Percentiles rank a stretch among this genome's conserved stretches.
Conservation (phyloP, 768 basidiomycete genomes). For the Infundibulicybe gibba region DNA sequence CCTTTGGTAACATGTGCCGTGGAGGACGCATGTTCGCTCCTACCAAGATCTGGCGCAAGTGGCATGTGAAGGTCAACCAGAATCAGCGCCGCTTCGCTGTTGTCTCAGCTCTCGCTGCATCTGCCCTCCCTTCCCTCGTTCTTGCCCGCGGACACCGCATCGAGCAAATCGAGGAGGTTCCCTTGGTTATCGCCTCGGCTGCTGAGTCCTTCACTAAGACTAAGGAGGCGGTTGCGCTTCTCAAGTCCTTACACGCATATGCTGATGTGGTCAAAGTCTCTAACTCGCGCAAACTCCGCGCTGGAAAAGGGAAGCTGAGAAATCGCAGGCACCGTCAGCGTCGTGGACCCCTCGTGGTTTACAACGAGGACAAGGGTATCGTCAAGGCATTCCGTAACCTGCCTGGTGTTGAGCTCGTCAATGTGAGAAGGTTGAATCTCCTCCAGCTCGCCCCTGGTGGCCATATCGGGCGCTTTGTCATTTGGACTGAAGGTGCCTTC, state of each 20-base stretch:
- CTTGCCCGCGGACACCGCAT: constrained; percentile 99
- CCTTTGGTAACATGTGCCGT: constrained; percentile 99
- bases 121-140: constrained; percentile 96
- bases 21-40: constrained; percentile 99
- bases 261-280: constrained; percentile 94
- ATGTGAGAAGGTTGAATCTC: constrained; percentile 91
- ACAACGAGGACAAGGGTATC: constrained; percentile 96
- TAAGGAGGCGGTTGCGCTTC: constrained; percentile 91
- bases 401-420: constrained; percentile 96
- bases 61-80: constrained; percentile 99
- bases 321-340: constrained; percentile 96
- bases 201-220: constrained; percentile 93
- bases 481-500: constrained; percentile 98
- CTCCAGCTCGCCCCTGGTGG: constrained; percentile 99
- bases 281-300: constrained; percentile 94
- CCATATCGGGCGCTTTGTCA: constrained; percentile 97
- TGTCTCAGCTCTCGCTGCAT: constrained; percentile 96
- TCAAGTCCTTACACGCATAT: constrained; percentile 89
- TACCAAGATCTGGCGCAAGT: constrained; percentile 98
- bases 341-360: constrained; percentile 95
- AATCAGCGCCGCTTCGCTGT: constrained; percentile 98
- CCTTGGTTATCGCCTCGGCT: constrained; percentile 79
- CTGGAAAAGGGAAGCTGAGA: constrained; percentile 96
- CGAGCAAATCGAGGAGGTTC: constrained; percentile 95
- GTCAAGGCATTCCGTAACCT: constrained; percentile 99